Conservation (phyloP, 495 filamentous ascomycete genomes). For the Hypoxylon perforatum region DNA sequence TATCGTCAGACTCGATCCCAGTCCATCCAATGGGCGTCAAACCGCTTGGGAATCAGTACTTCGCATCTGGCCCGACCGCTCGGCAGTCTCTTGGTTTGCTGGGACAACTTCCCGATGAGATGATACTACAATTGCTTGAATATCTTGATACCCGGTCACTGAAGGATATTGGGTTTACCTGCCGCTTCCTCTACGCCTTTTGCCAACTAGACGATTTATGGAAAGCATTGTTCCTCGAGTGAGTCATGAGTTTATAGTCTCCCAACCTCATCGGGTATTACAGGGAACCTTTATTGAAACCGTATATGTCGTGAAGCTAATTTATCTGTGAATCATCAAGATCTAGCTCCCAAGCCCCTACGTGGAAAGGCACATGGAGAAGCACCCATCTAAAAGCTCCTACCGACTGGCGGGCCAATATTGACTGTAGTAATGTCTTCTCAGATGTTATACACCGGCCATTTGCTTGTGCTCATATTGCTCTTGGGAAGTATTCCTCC, state of each 20-base stretch:
- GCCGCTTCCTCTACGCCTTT: slow-evolving; percentile 90
- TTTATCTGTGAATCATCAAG: slow-evolving; percentile 32
- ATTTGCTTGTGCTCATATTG: slow-evolving; percentile 86
- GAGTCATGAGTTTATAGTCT: slow-evolving; percentile 57
- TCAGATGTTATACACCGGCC: slow-evolving; percentile 92
- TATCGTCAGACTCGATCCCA: slow-evolving; percentile 64
- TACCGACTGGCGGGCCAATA: slow-evolving; percentile 54
- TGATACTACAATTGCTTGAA: slow-evolving; percentile 81
- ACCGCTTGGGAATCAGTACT: slow-evolving; percentile 86
- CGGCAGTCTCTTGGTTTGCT: slow-evolving; percentile 73
- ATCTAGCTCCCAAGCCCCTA: slow-evolving; percentile 55
- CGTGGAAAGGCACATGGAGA: slow-evolving; percentile 90
- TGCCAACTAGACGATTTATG: slow-evolving; percentile 88
- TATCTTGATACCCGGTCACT: slow-evolving; percentile 73
- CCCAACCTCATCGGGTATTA: slow-evolving; percentile 11
- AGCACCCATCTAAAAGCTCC: slow-evolving; percentile 78
- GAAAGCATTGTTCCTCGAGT: slow-evolving; percentile 88
- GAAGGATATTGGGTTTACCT: slow-evolving; percentile 77
- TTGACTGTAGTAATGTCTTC: slow-evolving; percentile 83
- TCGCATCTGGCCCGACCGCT: slow-evolving; percentile 70
- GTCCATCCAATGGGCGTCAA: slow-evolving; percentile 87
- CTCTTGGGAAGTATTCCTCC: slow-evolving; percentile 70
- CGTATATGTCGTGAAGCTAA: slow-evolving; percentile 30
- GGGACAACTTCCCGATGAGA: slow-evolving; percentile 78
- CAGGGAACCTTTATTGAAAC: slow-evolving; percentile 1